Base-by-base conservation (phyloP, 768 basidiomycete species). In the Pulveroboletus sp. region DNA sequence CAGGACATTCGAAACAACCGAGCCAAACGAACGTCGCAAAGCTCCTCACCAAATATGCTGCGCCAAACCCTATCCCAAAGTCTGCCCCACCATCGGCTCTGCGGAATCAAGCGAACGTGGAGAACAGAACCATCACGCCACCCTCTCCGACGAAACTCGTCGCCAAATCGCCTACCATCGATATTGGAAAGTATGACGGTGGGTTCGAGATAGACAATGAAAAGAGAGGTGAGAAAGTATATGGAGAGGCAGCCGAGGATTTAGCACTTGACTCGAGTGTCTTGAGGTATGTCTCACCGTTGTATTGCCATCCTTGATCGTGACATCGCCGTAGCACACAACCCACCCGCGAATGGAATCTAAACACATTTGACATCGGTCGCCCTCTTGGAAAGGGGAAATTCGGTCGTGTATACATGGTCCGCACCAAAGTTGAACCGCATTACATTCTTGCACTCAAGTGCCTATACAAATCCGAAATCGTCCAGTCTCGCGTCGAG, bases 371-470 rank as follows among this genome's bases (percentile, higher is more conserved):
- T 59, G 92, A 96, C 55, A 95, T 98, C 62, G 95, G 96, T 15
- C 82, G 93, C 10, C 93, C 93, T 3, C 78, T 99, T 2, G 96
- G 96, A n/a, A 97, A 98, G 67, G 96, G 96, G 40, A 98, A 98
- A 73, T 99, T 98, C 59, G 96, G 96, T 1, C 88, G 93, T 3
- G 96, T 99, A 24, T 98, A 99, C 75, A 94, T 98, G 86, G 93
- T 95, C 39, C 83, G 94, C 44, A 97, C 95, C 17, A 95, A 94
- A 68, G 68, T 74, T 52, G 80, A 85, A 51, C 92, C 93, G 1
- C 81, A 85, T 52, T 98, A 89, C 74, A 95, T 97, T 65, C 82
- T 98, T 61, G 95, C 95, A 21, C 83, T 98, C 70, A 98, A 98
- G 71, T 93, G 90, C 55, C 77, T 97, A 49, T 94, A 94, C 78